Percentiles rank a stretch among this genome's conserved stretches.
phyloP scores from a whole-genome alignment of 179 eudicot species.

The Corrigiola litoralis region DNA sequence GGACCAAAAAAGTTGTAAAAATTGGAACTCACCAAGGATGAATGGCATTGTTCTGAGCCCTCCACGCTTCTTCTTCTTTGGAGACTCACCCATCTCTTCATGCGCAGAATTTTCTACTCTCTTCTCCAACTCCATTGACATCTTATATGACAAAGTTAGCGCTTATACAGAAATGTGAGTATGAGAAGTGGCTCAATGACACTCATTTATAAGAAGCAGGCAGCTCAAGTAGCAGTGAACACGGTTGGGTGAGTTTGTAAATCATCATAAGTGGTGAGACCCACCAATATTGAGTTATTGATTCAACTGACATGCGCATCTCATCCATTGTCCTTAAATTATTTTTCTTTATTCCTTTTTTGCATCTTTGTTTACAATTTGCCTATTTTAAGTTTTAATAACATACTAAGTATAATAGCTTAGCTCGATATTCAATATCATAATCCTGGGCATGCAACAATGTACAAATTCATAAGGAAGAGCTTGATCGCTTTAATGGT shows the following conservation, averaged over 20 bases:
- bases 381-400: too few relatives aligned
- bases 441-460: too few relatives aligned
- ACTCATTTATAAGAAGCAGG: conserved; percentile 17
- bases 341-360: neutral
- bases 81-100: conserved; percentile 16
- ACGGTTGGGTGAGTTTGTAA: neutral
- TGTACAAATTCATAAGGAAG: too few relatives aligned
- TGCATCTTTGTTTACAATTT: too few relatives aligned
- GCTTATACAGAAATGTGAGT: conserved; percentile 7
- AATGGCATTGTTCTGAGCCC: conserved; percentile 81
- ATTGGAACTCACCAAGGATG: conserved; percentile 53
- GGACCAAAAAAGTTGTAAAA: neutral
- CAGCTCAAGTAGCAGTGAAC: neutral
- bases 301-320: neutral
- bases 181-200: neutral
- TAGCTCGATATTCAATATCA: too few relatives aligned
- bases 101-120: conserved; percentile 8
- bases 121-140: conserved; percentile 26
- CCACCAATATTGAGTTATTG: conserved; percentile 13
- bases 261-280: conserved; percentile 17
- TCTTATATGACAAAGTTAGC: neutral
- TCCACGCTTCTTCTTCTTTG: conserved; percentile 40
- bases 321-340: neutral
- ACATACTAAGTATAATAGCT: too few relatives aligned
- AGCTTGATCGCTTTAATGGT: too few relatives aligned